Conservation (phyloP, 352 stramenopile genomes). For the Saprolegnia parasitica region DNA sequence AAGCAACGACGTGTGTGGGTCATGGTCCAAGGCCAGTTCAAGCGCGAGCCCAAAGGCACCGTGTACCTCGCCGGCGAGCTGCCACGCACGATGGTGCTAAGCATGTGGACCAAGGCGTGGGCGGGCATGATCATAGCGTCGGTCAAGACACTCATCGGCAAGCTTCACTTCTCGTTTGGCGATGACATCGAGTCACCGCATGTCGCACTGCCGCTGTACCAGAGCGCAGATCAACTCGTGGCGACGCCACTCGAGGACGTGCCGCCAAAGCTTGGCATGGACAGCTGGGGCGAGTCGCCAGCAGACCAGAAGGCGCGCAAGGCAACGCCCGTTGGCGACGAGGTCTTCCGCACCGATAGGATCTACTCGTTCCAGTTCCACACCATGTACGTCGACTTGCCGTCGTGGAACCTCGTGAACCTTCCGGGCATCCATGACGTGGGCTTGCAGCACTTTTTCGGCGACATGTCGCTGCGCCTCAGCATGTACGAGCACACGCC, state of each 20-base stretch:
- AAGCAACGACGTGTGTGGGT: conserved; percentile 46
- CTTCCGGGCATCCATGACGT: conserved; percentile 41
- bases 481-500: conserved; percentile 40
- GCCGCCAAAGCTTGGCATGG: conserved; percentile 34
- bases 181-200: conserved; percentile 39
- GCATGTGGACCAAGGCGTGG: conserved; percentile 39
- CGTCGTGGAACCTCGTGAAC: conserved; percentile 47
- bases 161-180: conserved; percentile 42
- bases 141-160: conserved; percentile 38
- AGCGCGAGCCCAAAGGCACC: conserved; percentile 34
- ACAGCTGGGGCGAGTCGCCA: conserved; percentile 38
- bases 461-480: conserved; percentile 40
- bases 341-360: conserved; percentile 37
- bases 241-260: conserved; percentile 32
- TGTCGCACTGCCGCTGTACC: conserved; percentile 48
- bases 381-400: conserved; percentile 44
- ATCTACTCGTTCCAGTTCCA: conserved; percentile 62
- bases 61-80: conserved; percentile 54
- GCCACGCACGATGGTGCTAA: conserved; percentile 31
- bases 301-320: conserved; percentile 32
- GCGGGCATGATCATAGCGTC: conserved; percentile 38
- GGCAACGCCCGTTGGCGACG: conserved; percentile 28
- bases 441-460: conserved; percentile 37
- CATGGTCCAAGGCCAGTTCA: conserved; percentile 63
- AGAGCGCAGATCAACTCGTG: conserved; percentile 47